Evolutionary conservation across 805 yeast species (phyloP), one percentile per base, ranked within the genome.

Genomic region (Candida orba): DNA sequence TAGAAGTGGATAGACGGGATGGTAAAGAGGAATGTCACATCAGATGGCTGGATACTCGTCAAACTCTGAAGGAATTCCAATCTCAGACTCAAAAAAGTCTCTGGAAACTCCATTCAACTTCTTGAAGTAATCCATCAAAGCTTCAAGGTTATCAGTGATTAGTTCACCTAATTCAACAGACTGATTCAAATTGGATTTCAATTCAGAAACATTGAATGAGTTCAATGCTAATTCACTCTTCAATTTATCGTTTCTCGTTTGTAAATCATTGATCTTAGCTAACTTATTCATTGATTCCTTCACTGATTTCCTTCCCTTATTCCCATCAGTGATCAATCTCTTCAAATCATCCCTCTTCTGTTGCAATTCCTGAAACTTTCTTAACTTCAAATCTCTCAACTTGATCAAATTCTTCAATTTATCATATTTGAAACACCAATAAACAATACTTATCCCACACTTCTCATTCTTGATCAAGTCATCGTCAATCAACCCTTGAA

Each of bases 401-500:
- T 46, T 46, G 18, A 53, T 50, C 31, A 56, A 37, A 18, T 49
- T 52, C 46, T 45, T 51, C 36, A 53, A 43, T 47, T 54, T 47
- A 48, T 62, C 66, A 44, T 59, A 63, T 47, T 56, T 60, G 56
- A 72, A 75, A 41, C 73, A 63, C 78, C 79, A 77, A 46, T 74
- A 77, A 3, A 75, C 59, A 42, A 72, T 73, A 13, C 72, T 64
- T 13, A 65, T 62, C 0, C 84, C 84, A 54, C 83, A 76, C 55
- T 78, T 78, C 47, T 74, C 79, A 34, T 68, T 65, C 36, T 67
- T 68, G 8, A 76, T 65, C 27, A 74, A 50, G 22, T 66, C 71
- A 41, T 77, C 83, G 48, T 75, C 79, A 9, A 74, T 52, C 45
- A 77, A 63, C 4, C 56, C 49, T 35, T 71, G 72, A 9, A 77